phyloP scores from a whole-genome alignment of 306 rosid species.

The Acacia acuminata region DNA sequence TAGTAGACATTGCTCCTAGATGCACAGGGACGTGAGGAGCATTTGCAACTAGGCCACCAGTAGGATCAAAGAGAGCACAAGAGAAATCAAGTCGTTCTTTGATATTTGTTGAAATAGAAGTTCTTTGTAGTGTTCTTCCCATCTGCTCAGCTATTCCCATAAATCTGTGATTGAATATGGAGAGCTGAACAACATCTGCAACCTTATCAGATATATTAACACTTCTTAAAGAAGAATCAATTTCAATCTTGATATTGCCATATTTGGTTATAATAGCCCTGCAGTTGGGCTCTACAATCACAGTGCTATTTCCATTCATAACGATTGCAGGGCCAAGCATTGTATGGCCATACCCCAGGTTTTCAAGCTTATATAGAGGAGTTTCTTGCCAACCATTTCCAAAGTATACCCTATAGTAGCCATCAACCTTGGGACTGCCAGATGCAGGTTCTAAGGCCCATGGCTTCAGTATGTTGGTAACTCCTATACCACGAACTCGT shows the following conservation, averaged over 20 bases:
- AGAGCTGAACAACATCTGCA: conserved; percentile 90
- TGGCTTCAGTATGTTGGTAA: conserved; percentile 87
- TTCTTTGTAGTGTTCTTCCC: conserved; percentile 96
- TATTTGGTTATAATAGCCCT: conserved; percentile 75
- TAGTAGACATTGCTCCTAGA: conserved; percentile 94
- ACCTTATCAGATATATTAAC: conserved; percentile 59
- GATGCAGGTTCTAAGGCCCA: conserved; percentile 47
- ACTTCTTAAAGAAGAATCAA: conserved; percentile 56
- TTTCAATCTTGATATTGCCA: conserved; percentile 79
- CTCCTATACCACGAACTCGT: conserved; percentile 86
- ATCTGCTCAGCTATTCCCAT: conserved; percentile 99
- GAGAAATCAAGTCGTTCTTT: conserved; percentile 96
- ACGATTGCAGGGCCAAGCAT: conserved; percentile 79
- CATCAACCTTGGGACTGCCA: conserved; percentile 63
- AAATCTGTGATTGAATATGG: conserved; percentile 90
- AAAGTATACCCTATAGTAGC: conserved; percentile 77
- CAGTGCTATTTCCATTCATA: conserved; percentile 96
- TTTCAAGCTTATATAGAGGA: conserved; percentile 85
- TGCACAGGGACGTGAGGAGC: conserved; percentile 97
- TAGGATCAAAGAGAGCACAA: conserved; percentile 92
- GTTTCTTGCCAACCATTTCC: conserved; percentile 82
- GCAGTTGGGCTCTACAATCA: conserved; percentile 83
- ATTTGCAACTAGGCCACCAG: conserved; percentile 93
- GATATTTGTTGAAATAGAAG: conserved; percentile 94
- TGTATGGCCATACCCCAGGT: conserved; percentile 63